A percentile compares a stretch with the other conserved stretches of the same genome.
Conservation (phyloP, 345 rosid genomes). For the Bruguiera sexangula region DNA sequence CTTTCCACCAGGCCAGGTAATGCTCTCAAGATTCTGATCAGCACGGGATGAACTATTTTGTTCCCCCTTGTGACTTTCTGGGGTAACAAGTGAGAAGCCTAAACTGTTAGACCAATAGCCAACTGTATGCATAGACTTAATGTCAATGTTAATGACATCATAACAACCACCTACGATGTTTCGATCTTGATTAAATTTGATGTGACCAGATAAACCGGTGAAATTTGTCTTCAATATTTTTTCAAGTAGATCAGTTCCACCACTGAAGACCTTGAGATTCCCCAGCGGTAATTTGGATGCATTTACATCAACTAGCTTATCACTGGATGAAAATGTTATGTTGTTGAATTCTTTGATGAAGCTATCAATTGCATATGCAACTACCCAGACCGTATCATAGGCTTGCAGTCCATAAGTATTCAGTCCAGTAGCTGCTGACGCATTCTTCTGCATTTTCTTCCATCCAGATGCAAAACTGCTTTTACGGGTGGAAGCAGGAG, state of each 20-base stretch:
- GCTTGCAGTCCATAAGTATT: slow-evolving; percentile 70
- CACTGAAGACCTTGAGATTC: slow-evolving; percentile 55
- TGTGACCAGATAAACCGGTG: slow-evolving; percentile 67
- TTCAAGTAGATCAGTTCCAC: slow-evolving; percentile 45
- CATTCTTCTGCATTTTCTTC: slow-evolving; percentile 44
- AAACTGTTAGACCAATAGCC: slow-evolving; percentile 65
- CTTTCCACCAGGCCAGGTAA: slow-evolving; percentile 85
- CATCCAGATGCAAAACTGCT: slow-evolving; percentile 43
- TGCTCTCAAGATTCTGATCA: slow-evolving; percentile 45
- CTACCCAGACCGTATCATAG: slow-evolving; percentile 83
- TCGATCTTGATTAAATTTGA: slow-evolving; percentile 51
- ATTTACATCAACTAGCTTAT: slow-evolving; percentile 28
- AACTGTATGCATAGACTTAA: slow-evolving; percentile 40
- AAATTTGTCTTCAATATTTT: slow-evolving; percentile 59
- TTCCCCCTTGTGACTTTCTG: slow-evolving; percentile 32
- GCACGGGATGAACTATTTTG: slow-evolving; percentile 22
- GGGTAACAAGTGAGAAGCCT: slow-evolving; percentile 55
- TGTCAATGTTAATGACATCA: slow-evolving; percentile 66
- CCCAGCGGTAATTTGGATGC: slow-evolving; percentile 37
- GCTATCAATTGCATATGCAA: slow-evolving; percentile 57
- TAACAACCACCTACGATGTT: slow-evolving; percentile 49
- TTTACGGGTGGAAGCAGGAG: slow-evolving; percentile 50
- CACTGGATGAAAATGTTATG: slow-evolving; percentile 51
- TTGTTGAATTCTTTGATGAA: slow-evolving; percentile 45
- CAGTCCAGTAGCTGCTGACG: slow-evolving; percentile 39